Base-by-base conservation (phyloP, 306 rosid species). In the Gillenia trifoliata region DNA sequence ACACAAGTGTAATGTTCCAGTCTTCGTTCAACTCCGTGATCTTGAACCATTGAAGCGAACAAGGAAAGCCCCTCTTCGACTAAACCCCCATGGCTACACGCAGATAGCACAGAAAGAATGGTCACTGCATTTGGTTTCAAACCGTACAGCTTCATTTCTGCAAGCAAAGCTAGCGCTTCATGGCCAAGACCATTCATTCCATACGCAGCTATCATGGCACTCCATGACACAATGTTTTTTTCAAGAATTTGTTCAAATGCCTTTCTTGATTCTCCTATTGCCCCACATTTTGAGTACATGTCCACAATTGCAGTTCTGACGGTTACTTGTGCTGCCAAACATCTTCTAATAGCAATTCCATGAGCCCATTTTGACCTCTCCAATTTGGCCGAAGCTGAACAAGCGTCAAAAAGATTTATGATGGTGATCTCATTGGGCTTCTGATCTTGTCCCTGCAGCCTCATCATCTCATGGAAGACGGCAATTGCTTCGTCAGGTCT, bases 231-330 rank as follows among this genome's bases (percentile, higher is more conserved):
- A 7, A 73, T 63, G 52, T 81, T 81, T 50, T 80, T 86, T 20
- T 36, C 74, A 5, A 64, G 30, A 52, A 80, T 83, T 71, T 78
- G 82, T 60, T 67, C 70, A 38, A 86, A 86, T 15, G 73, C 86
- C 72, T 76, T 68, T 52, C 75, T 61, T 15, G 86, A 83, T 67
- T 84, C 81, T 64, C 74, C 87, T 54, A 78, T 71, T 6, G 65
- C 83, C 56, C 89, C 89, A n/a, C 89, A 83, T 66, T 83, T 86
- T 1, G 87, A 83, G 72, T 86, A 83, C 84, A 81, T 83, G 71
- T 78, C 85, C 4, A 86, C 33, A 56, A 73, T 78, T 50, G 89
- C 83, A 29, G 85, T 80, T 64, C 85, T 80, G 10, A 86, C 71
- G 8, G 76, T 75, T 34, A 86, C 85, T 41, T 86, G 77, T 17